Conservation (phyloP, 169 alveolate species). For the Plasmodium knowlesi region DNA sequence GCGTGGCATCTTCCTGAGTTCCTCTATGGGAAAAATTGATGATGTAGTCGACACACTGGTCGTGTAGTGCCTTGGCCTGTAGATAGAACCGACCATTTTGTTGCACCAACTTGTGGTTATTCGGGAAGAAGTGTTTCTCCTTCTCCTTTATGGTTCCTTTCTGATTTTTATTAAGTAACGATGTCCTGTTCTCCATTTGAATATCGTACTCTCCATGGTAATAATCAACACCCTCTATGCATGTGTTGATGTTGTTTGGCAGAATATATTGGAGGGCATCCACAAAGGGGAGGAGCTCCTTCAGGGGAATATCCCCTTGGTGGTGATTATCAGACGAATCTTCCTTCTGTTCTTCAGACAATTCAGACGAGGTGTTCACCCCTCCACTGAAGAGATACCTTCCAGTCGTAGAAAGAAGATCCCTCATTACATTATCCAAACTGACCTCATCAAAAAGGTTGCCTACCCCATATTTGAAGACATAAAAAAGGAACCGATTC, state of each 20-base stretch:
- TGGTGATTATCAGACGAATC: neutral
- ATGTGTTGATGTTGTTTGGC: neutral
- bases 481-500: constrained; percentile 4
- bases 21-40: neutral
- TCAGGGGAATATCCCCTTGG: neutral
- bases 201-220: neutral
- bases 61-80: neutral
- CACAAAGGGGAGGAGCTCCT: constrained; percentile 3
- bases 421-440: neutral
- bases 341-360: neutral
- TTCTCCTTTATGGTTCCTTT: neutral
- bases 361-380: neutral
- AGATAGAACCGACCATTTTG: neutral
- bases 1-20: neutral
- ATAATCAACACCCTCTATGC: neutral
- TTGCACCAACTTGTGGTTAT: neutral
- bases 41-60: neutral
- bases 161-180: neutral
- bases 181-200: neutral
- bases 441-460: neutral
- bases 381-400: neutral
- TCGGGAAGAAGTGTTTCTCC: neutral
- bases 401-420: neutral
- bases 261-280: constrained; percentile 21
- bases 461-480: neutral